Evolutionary conservation across 768 basidiomycete species (phyloP), one percentile per base, ranked within the genome.

Genomic region (Trametes coccinea): DNA sequence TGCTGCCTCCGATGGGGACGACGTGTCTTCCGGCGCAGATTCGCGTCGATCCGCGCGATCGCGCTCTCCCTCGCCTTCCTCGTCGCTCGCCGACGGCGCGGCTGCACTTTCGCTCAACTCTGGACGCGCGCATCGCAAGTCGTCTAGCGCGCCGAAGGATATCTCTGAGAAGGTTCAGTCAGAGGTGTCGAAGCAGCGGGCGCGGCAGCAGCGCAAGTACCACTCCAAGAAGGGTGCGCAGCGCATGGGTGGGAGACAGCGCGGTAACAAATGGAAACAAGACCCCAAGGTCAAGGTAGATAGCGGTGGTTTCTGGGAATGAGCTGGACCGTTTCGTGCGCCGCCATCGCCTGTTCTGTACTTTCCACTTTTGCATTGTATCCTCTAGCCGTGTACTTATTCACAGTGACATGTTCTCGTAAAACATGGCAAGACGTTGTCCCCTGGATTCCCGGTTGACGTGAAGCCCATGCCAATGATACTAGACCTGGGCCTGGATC

Each of bases 241-340:
- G 56, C 79, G 84, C 57, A 83, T 80, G 31, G 80, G 78, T 13
- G 90, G 90, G 29, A 78, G 91, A 41, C 78, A 85, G 27, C 85
- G 87, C 65, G 93, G 93, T 22, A 93, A 90, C 71, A 95, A 95
- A 72, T 87, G 87, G 56, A 95, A 93, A 75, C 85, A 87, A 69
- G 90, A 93, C 68, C 82, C 75, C 33, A 78, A 83, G 60, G 81
- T 92, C 10, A 86, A 84, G 67, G 51, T 83, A 44, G 88, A 88
- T 68, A 77, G 76, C 53, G 77, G 79, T 68, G 73, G 67, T 14
- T 62, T 85, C 43, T 91, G 87, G 87, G 84, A 83, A 16, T 66
- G 60, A 55, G 13, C 16, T 2, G 10, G 30, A 5, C 7, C 8
- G 17, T 50, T 33, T n/a, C 30, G 13, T 17, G 9, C 41, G 11